Base-by-base conservation (phyloP, 1,284 basidiomycete species). In the Hemileia vastatrix region DNA sequence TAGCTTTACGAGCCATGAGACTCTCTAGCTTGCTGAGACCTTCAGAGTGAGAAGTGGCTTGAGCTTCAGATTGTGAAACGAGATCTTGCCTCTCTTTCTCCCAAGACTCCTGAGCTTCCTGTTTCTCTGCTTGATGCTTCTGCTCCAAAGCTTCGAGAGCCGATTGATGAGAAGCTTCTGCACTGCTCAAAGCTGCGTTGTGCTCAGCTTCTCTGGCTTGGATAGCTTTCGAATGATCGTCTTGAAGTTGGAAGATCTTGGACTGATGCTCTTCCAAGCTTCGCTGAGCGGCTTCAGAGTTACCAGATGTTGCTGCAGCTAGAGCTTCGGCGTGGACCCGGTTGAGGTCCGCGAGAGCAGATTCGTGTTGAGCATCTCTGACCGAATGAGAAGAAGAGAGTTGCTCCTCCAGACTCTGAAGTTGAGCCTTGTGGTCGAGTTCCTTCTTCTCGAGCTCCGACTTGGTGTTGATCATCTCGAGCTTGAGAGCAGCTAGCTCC, bases 1-100 rank as follows among this genome's bases (percentile, higher is more conserved):
- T 6, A n/a, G 43, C 27, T 45, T 61, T 62, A 24, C 43, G 33
- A 11, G 54, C 19, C n/a, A 65, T 11, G 5, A 45, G 13, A 31
- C 53, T 57, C 19, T 63, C 53, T 43, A 63, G 61, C 40, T 58
- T 15, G 53, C 58, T 43, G 50, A 43, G 6, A 36, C 32, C 36
- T 54, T 52, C 36, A 9, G 36, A 40, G 15, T 40, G 36, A 9
- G 36, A 40, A 15, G 36, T 15, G 15, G 36, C 36, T 40, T 15
- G 36, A 40, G 36, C 36, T 40, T 40, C 36, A 15, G 36, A 40
- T 40, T 40, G 8, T 15, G 36, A 40, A 15, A 11, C 15, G 36
- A 40, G 36, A 9, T 40, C 36, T 40, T 40, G 36, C 36, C 15
- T 40, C 36, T 40, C 48, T n/a, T 50, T 32, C 23, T 50, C 48